These are phyloP conservation scores for Suhomyces xylopsoci DNA, from an alignment of 805 yeast species.

Conservation along the genomic window DNA sequence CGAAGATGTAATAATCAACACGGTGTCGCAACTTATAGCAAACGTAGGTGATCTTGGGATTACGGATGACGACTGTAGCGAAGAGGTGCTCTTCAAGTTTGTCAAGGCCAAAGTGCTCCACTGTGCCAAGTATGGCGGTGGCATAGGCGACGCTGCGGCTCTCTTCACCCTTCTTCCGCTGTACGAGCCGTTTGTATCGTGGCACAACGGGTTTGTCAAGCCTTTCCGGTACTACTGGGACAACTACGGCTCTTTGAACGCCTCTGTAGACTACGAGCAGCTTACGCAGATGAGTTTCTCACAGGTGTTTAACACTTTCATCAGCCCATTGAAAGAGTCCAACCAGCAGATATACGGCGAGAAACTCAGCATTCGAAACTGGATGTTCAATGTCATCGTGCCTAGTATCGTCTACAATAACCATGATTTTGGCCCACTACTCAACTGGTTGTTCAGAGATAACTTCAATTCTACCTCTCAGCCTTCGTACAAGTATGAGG, in stretches of 20 bases:
- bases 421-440: slow-evolving; percentile 23
- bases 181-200: slow-evolving; percentile 17
- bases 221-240: slow-evolving; percentile 32
- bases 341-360: slow-evolving; percentile 6
- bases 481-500: slow-evolving; percentile 13
- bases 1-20: background rate
- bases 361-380: slow-evolving; percentile 16
- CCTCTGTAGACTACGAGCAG: slow-evolving; percentile 10
- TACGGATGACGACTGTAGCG: background rate
- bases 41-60: background rate
- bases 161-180: slow-evolving; percentile 12
- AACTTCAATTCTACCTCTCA: background rate
- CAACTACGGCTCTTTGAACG: slow-evolving; percentile 17
- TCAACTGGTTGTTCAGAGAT: slow-evolving; percentile 21
- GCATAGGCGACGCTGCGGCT: slow-evolving; percentile 14
- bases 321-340: slow-evolving; percentile 18
- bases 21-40: background rate
- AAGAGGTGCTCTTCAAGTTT: slow-evolving; percentile 1
- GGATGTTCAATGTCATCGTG: slow-evolving; percentile 27
- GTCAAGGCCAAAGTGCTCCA: slow-evolving; percentile 3
- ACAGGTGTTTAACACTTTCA: slow-evolving; percentile 20
- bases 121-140: slow-evolving; percentile 15
- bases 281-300: slow-evolving; percentile 11
- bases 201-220: slow-evolving; percentile 26
- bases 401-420: slow-evolving; percentile 23